Percentiles rank a stretch among this genome's conserved stretches.
Conservation (phyloP, 345 rosid species). For the Moringa oleifera region DNA sequence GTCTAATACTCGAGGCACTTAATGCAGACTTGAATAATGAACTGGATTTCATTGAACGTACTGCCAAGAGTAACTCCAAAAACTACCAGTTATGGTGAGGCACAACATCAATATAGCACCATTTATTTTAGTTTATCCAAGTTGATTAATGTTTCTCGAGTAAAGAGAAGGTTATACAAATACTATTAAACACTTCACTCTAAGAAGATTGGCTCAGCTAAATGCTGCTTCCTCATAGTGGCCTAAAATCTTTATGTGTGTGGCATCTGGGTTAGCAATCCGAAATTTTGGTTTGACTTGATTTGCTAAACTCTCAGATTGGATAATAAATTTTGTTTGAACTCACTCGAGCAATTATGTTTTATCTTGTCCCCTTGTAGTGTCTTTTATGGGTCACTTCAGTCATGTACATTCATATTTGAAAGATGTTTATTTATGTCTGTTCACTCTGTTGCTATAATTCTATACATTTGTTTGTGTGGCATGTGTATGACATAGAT, state of each 20-base stretch:
- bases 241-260: not conserved
- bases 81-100: slow-evolving; percentile 91
- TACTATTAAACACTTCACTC: not conserved
- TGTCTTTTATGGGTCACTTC: no score
- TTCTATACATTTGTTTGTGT: no score
- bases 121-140: not conserved
- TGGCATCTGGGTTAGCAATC: not conserved
- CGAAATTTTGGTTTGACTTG: not conserved
- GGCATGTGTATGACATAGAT: no score
- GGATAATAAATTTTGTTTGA: not conserved
- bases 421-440: no score
- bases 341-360: no score
- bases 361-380: no score
- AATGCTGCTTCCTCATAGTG: not conserved
- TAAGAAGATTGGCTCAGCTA: not conserved
- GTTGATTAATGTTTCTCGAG: not conserved
- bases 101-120: not conserved
- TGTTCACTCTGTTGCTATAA: no score
- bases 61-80: slow-evolving; percentile 67
- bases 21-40: slow-evolving; percentile 41
- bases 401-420: no score
- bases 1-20: slow-evolving; percentile 54
- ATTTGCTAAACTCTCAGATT: not conserved
- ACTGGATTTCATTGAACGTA: slow-evolving; percentile 45
- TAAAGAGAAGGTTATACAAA: not conserved